Evolutionary conservation across 106 monocot species (phyloP).

Genomic region (Apostasia ramifera): DNA sequence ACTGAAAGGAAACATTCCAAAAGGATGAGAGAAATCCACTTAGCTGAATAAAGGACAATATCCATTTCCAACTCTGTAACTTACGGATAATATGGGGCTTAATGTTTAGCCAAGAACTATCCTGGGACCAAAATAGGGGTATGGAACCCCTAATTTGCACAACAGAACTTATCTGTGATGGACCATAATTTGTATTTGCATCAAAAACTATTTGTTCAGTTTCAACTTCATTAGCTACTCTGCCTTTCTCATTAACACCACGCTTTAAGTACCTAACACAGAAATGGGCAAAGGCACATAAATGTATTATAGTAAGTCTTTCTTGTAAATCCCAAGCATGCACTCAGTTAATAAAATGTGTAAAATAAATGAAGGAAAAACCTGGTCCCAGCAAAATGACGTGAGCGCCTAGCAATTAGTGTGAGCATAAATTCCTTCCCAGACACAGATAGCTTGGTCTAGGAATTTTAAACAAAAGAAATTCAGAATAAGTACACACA

Average conservation of each 20-base stretch:
- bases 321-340: background rate
- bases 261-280: conserved; percentile 76
- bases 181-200: conserved; percentile 33
- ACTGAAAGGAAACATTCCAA: conserved; percentile 39
- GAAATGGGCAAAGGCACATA: background rate
- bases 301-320: background rate
- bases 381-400: conserved; percentile 99
- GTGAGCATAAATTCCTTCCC: conserved; percentile 84
- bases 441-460: conserved; percentile 63
- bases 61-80: conserved; percentile 11
- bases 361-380: conserved; percentile 16
- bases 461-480: conserved; percentile 7
- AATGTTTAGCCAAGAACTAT: conserved; percentile 80
- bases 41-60: background rate
- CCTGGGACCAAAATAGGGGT: conserved; percentile 96
- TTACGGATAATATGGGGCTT: conserved; percentile 93
- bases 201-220: conserved; percentile 94
- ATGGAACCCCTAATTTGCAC: conserved; percentile 96
- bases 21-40: background rate
- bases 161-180: conserved; percentile 71
- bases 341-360: background rate
- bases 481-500: background rate
- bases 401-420: conserved; percentile 92
- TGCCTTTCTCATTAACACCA: conserved; percentile 92
- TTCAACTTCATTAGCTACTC: conserved; percentile 98